phyloP scores from a whole-genome alignment of 139 green algal species.

The Closterium sp. region DNA sequence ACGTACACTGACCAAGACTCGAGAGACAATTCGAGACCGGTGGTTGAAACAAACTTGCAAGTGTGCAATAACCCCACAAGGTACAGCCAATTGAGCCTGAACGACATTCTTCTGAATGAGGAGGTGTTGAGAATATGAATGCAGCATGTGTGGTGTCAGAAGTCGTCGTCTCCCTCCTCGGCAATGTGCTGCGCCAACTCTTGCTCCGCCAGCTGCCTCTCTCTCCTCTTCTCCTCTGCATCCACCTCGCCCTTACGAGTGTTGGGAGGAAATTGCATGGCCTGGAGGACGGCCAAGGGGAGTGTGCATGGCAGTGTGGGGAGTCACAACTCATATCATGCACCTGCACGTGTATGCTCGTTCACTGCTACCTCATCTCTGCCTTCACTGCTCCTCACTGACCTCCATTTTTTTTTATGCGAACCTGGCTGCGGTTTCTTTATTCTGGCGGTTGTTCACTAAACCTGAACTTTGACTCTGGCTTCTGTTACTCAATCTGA shows the following conservation, averaged over 20 bases:
- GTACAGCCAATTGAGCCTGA: too few species aligned
- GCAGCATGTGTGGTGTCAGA: constrained; percentile 22
- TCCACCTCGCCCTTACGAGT: constrained; percentile 66
- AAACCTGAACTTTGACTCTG: background rate
- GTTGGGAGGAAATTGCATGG: constrained; percentile 65
- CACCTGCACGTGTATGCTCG: background rate
- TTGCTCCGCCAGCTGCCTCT: constrained; percentile 74
- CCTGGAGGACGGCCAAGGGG: constrained; percentile 18
- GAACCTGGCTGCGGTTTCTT: background rate
- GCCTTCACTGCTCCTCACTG: background rate
- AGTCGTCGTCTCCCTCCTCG: constrained; percentile 71
- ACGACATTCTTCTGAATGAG: background rate
- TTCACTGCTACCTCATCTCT: too few species aligned
- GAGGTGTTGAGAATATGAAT: background rate
- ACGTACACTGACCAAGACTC: too few species aligned
- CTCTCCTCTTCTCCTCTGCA: constrained; percentile 61
- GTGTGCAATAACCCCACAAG: too few species aligned
- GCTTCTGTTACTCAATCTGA: background rate
- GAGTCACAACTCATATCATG: background rate
- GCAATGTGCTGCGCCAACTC: constrained; percentile 78
- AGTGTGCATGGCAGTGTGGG: background rate
- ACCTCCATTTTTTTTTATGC: background rate
- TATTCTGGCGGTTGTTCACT: background rate
- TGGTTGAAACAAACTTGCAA: too few species aligned
- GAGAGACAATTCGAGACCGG: too few species aligned